Base-by-base conservation (phyloP, 345 rosid species). In the Hirschfeldia incana region DNA sequence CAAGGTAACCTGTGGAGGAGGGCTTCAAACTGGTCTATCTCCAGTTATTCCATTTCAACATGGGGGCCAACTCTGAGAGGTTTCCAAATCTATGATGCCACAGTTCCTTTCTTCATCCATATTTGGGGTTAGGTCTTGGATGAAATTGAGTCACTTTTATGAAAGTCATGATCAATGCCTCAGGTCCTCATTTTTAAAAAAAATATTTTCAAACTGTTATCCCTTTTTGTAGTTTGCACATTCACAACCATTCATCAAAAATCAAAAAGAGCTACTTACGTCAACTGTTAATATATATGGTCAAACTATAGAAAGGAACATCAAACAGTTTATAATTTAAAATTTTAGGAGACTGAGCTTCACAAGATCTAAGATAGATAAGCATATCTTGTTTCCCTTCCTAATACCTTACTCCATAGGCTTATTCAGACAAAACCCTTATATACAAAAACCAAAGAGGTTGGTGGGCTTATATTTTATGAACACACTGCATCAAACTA, bases 371-470 rank as follows among this genome's bases (percentile, higher is more conserved):
- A 75, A 75, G n/a, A 66, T 67, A 30, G 8, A 64, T 26, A 29
- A 60, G 60, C 46, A 71, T 29, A 5, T 49, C 72, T 71, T 67
- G 55, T 33, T 73, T 7, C 57, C 5, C 73, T 73, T 73, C 70
- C 78, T 60, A 65, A 58, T 58, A 21, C 67, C 27, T 65, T 57
- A 46, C 61, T 77, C 36, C 75, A 42, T 13, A 30, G 4, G 16
- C 44, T 73, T 79, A 79, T 74, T 79, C 59, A 73, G 57, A 62
- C 49, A 74, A 46, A 68, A 4, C 69, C 78, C 27, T 58, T 79
- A 73, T 73, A 34, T 42, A 67, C 76, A 77, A 34, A 29, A 2
- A 34, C 37, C 37, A 34, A 34, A 34, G 33, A 65, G 49, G 76
- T 55, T 11, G n/a, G 4, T 65, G 64, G 46, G 55, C 16, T 57